Conservation (phyloP, 805 yeast species). For the Starmerella tilneyi region DNA sequence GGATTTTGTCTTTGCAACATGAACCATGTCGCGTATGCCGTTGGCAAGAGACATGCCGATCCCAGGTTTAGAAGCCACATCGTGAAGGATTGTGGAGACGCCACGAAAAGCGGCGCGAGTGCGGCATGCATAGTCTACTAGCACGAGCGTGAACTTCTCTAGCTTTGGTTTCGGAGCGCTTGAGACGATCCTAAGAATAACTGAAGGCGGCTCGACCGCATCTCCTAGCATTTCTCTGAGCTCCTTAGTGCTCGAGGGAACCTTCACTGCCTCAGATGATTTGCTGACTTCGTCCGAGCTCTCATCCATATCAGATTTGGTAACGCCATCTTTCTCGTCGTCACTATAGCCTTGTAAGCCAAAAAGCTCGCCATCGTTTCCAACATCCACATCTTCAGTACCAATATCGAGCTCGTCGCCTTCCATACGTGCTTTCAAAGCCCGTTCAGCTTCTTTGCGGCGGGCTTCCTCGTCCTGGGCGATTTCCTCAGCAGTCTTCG, state of each 20-base stretch:
- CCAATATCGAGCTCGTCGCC: conserved; percentile 32
- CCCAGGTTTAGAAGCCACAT: conserved; percentile 55
- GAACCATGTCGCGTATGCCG: conserved; percentile 48
- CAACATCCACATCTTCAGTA: conserved; percentile 23
- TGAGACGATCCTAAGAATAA: background rate
- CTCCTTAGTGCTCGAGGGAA: conserved; percentile 12
- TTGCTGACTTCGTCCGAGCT: background rate
- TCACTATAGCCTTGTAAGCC: conserved; percentile 29
- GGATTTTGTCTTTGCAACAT: conserved; percentile 41
- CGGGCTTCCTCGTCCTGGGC: conserved; percentile 31
- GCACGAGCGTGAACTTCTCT: conserved; percentile 50
- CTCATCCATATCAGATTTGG: conserved; percentile 24
- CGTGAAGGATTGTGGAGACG: conserved; percentile 34
- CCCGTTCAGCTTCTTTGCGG: conserved; percentile 29
- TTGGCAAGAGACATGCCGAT: conserved; percentile 44
- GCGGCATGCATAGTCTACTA: conserved; percentile 45
- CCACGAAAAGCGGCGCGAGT: conserved; percentile 29
- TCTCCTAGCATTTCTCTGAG: conserved; percentile 9
- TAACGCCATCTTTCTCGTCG: conserved; percentile 36
- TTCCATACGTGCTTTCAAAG: conserved; percentile 34
- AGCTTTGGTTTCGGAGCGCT: conserved; percentile 54
- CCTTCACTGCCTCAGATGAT: background rate
- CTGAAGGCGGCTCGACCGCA: conserved; percentile 10
- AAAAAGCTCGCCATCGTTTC: conserved; percentile 37
- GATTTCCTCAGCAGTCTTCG: conserved; percentile 37